Evolutionary conservation across 1,139 yeast genomes (phyloP).

Genomic region (Yamadazyma pseudoaaseri): DNA sequence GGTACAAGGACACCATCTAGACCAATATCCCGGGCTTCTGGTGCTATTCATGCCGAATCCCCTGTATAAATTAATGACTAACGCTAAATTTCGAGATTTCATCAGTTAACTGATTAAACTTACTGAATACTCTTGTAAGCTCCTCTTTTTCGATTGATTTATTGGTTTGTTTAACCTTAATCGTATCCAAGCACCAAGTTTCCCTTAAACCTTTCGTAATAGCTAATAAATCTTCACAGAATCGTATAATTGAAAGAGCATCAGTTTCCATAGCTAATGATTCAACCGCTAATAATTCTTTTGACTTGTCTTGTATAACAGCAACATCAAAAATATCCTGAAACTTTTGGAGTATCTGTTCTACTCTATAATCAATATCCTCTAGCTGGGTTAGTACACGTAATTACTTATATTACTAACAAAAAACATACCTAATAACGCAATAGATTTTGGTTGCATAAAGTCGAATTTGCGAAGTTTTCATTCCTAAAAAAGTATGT

Average conservation of each 20-base stretch:
- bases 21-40: constrained; percentile 2
- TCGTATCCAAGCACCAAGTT: constrained; percentile 57
- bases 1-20: constrained; percentile 9
- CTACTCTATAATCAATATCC: constrained; percentile 40
- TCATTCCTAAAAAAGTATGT: constrained; percentile 15
- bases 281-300: constrained; percentile 53
- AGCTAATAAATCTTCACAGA: constrained; percentile 52
- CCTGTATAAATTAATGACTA: constrained; percentile 1
- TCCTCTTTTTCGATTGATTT: constrained; percentile 22
- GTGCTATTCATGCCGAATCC: neutral
- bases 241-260: constrained; percentile 48
- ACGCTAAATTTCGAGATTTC: constrained; percentile 22
- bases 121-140: constrained; percentile 27
- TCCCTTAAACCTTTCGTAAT: constrained; percentile 52
- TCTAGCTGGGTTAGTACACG: constrained; percentile 25
- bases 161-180: constrained; percentile 29
- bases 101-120: constrained; percentile 42
- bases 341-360: constrained; percentile 42
- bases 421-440: constrained; percentile 38
- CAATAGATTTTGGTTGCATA: constrained; percentile 47
- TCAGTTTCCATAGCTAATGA: constrained; percentile 55
- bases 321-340: constrained; percentile 46
- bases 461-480: constrained; percentile 8
- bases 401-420: neutral
- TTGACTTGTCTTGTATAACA: constrained; percentile 44